A percentile compares a stretch with the other conserved stretches of the same genome.
Evolutionary conservation across 2,329 filamentous ascomycete genomes (phyloP).

Genomic region (Fusarium tupiense): DNA sequence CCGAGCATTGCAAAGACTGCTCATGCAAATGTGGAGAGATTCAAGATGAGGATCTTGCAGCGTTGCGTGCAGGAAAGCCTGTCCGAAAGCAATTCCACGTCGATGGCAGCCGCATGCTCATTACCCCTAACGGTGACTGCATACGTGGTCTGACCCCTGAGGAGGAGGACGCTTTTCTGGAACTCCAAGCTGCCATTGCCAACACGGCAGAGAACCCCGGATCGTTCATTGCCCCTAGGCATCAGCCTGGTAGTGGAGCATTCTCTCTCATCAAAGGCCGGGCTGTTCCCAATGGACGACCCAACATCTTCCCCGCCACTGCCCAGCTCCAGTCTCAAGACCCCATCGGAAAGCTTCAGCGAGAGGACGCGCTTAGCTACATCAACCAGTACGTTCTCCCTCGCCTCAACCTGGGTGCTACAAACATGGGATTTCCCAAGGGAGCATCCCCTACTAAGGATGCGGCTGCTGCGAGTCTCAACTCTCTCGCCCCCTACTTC

Average conservation of each 20-base stretch:
- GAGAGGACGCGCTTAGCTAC: slow-evolving; percentile 72
- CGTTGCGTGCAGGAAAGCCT: slow-evolving; percentile 64
- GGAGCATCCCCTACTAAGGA: slow-evolving; percentile 53
- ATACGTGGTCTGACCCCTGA: slow-evolving; percentile 75
- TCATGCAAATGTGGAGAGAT: slow-evolving; percentile 54
- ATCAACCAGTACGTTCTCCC: slow-evolving; percentile 76
- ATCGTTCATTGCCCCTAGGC: slow-evolving; percentile 64
- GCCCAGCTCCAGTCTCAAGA: slow-evolving; percentile 61
- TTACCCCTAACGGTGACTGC: slow-evolving; percentile 80
- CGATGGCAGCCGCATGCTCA: slow-evolving; percentile 73
- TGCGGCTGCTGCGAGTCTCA: slow-evolving; percentile 60
- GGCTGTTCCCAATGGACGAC: slow-evolving; percentile 70
- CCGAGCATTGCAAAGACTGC: slow-evolving; percentile 50
- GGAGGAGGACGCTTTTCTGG: slow-evolving; percentile 76
- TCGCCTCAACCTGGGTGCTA: slow-evolving; percentile 63
- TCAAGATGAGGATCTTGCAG: slow-evolving; percentile 61
- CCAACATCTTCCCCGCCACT: slow-evolving; percentile 67
- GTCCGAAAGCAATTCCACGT: slow-evolving; percentile 67
- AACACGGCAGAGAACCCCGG: slow-evolving; percentile 61
- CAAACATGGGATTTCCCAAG: slow-evolving; percentile 55
- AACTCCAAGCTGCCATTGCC: slow-evolving; percentile 70
- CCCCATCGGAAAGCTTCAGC: slow-evolving; percentile 71
- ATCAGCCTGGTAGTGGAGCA: slow-evolving; percentile 63
- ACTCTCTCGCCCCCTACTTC: slow-evolving; percentile 66
- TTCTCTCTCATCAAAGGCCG: slow-evolving; percentile 72